Base-by-base conservation (phyloP, 202 grass and related monocot species). In the Carex sylvatica region DNA sequence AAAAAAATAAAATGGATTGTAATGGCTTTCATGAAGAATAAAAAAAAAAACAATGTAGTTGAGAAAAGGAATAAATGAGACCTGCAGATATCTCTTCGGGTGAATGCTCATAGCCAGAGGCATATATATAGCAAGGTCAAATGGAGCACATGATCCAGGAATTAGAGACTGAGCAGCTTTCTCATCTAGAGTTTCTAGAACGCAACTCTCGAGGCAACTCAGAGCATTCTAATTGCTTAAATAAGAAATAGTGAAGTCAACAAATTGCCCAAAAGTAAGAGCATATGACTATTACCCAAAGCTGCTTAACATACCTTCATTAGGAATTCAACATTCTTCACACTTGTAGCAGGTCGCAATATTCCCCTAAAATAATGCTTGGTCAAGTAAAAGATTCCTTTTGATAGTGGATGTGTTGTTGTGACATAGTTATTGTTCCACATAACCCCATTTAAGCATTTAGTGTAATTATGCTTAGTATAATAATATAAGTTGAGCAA, bases 81-180 rank as follows among this genome's bases (percentile, higher is more conserved):
- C 95, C 95, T 98, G 87, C 12, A 98, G 82, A 85, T 98, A 95
- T 85, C 89, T 93, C 76, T 83, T 98, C n/a, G 95, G 89, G 56
- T 98, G 88, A 55, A 98, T 72, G 55, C 89, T 98, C 68, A 95
- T 65, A 64, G 87, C 95, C 20, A 86, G 60, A 61, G 95, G 95
- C 95, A 95, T 95, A 81, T 95, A 90, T 55, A 98, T 83, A n/a
- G 92, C 95, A 51, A 91, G 83, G 72, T 93, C 87, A 67, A 95
- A 82, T 2, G 92, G 95, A 79, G 89, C 83, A 86, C 55, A 12
- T 74, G 95, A 80, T 76, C 87, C 95, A 87, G 95, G 92, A 76
- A 98, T 30, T 1, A 95, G 87, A 79, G 3, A 18, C 36, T 90
- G 86, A 15, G 85, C 90, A 14, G 92, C 85, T 67, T 83, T 87